Evolutionary conservation across 176 grass and related monocot genomes (phyloP).

Genomic region (Miscanthus lutarioriparius): DNA sequence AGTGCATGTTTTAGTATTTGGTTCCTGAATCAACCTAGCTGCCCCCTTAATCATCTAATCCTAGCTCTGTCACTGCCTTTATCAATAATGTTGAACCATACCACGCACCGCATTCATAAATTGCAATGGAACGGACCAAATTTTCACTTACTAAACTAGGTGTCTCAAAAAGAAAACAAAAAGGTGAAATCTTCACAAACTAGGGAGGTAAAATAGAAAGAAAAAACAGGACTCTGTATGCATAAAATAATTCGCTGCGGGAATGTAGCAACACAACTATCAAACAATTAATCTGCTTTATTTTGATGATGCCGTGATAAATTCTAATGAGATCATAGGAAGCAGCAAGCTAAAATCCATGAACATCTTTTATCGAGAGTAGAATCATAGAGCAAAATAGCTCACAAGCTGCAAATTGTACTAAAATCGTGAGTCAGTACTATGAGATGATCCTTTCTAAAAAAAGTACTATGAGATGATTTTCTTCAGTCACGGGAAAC

Average conservation of each 20-base stretch:
- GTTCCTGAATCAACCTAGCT: not conserved
- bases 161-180: not conserved
- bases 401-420: slow-evolving; percentile 16
- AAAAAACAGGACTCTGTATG: not conserved
- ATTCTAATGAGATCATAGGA: slow-evolving; percentile 8
- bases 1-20: not conserved
- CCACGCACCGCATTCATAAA: not conserved
- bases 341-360: not conserved
- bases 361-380: not conserved
- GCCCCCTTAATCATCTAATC: not conserved
- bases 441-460: not conserved
- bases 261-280: not conserved
- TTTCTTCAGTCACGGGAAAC: not conserved
- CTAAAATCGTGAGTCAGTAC: not conserved
- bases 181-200: not conserved
- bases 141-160: slow-evolving; percentile 6
- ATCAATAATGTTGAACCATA: not conserved
- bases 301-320: not conserved
- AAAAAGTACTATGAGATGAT: not conserved
- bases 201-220: not conserved
- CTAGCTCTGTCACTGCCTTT: not conserved
- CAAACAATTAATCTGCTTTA: not conserved
- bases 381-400: not conserved
- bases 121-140: not conserved
- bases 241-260: not conserved